Base-by-base conservation (phyloP, 1,284 basidiomycete genomes). In the Fomitopsis palustris region DNA sequence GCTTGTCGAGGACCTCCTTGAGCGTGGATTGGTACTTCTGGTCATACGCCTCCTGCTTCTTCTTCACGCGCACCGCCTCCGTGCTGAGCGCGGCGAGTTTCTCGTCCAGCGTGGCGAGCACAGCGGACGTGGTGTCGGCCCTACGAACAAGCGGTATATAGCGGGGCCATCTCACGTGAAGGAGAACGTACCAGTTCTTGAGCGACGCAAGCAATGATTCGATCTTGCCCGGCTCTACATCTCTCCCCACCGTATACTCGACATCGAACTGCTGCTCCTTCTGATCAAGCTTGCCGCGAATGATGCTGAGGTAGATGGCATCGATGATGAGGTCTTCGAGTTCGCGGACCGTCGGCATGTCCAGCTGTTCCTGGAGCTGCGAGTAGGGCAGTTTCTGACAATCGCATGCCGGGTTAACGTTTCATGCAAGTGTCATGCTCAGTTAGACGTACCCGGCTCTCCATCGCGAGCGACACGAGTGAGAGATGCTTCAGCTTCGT, bases 291-390 rank as follows among this genome's bases (percentile, higher is more conserved):
- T 93, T 95, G 12, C 93, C 96, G 47, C 86, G 84, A 41, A 98
- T 81, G 52, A 98, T 79, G 66, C 92, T 90, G 39, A 92, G 85
- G 72, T 98, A 98, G 70, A 98, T 93, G 9, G 90, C 88, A 67
- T 98, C 95, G 72, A 99, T 98, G 72, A 98, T 91, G 63, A 97
- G 83, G 72, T 98, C 95, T 72, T 98, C 96, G 4, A 98, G 84
- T 63, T 92, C 90, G 54, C 93, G 86, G 56, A 93, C 85, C 1
- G 83, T 87, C 2, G 83, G 79, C 70, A 95, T 82, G 51, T 92
- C 81, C 19, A 98, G 82, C 1, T 81, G 77, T 55, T 80, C 69
- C 14, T 91, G 81, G 1, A 95, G 80, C 45, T 81, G 75, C 12
- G 81, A 70, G 71, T 95, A 94, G 0, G 90, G 84, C 4, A 94